A percentile compares a stretch with the other conserved stretches of the same genome.
Evolutionary conservation across 176 grass and related monocot genomes (phyloP).

Genomic region (Aechmea fasciata): DNA sequence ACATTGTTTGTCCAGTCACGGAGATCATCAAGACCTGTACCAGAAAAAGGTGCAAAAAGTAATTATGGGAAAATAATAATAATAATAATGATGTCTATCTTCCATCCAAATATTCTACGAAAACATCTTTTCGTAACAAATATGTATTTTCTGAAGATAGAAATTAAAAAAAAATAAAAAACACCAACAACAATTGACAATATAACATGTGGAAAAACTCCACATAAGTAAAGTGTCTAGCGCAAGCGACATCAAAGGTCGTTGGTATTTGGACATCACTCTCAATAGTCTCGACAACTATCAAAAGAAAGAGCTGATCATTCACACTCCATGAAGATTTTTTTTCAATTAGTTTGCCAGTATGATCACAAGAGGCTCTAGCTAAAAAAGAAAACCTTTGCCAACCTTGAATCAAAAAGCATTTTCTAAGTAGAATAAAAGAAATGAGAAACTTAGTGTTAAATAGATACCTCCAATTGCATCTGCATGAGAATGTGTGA

Average conservation of each 20-base stretch:
- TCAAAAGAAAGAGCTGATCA: too few relatives aligned
- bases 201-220: background rate
- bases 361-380: background rate
- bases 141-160: background rate
- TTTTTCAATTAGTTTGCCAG: background rate
- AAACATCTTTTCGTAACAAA: background rate
- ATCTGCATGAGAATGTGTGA: constrained; percentile 95
- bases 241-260: background rate
- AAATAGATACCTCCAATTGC: constrained; percentile 77
- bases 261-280: too few relatives aligned
- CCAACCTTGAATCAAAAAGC: background rate
- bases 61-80: constrained; percentile 8
- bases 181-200: background rate
- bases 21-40: constrained; percentile 85
- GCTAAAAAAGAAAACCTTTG: background rate
- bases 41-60: background rate
- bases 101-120: background rate
- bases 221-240: background rate
- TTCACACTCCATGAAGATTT: background rate
- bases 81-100: constrained; percentile 2
- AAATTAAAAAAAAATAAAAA: background rate
- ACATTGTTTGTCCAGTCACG: constrained; percentile 97
- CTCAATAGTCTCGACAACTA: too few relatives aligned
- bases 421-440: background rate
- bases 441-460: constrained; percentile 2